A percentile compares a stretch with the other conserved stretches of the same genome.
phyloP scores from a whole-genome alignment of 371 early-diverging fungal species.

The Blastocladiella emersonii region DNA sequence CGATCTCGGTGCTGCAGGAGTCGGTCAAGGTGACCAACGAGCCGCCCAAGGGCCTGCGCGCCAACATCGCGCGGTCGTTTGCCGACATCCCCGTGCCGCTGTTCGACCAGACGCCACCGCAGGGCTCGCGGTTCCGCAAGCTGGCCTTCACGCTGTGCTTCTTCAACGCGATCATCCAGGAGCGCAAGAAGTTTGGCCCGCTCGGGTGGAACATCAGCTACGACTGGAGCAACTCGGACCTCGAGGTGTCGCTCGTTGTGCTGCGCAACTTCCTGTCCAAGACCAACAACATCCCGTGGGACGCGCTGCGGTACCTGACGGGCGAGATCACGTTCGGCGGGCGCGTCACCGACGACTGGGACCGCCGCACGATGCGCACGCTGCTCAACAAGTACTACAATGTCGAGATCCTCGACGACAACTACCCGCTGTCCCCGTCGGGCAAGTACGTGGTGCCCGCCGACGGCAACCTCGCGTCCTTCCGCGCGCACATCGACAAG shows the following conservation, averaged over 20 bases:
- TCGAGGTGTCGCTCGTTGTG: constrained; percentile 31
- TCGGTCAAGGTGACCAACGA: constrained; percentile 39
- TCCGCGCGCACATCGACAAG: constrained; percentile 28
- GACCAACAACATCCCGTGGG: constrained; percentile 32
- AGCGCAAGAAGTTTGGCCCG: constrained; percentile 38
- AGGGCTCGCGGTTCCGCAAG: constrained; percentile 28
- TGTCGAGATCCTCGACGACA: constrained; percentile 28
- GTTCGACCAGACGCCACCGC: constrained; percentile 19
- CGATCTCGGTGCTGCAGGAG: constrained; percentile 35
- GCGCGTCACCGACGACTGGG: constrained; percentile 42
- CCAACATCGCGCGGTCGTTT: constrained; percentile 34
- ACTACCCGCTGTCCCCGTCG: constrained; percentile 25
- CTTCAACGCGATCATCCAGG: constrained; percentile 44
- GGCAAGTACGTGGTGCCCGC: constrained; percentile 19
- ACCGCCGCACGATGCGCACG: constrained; percentile 33
- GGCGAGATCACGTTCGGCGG: constrained; percentile 45
- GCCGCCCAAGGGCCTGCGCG: constrained; percentile 41
- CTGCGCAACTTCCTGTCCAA: constrained; percentile 40
- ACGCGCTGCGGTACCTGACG: constrained; percentile 36
- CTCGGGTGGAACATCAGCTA: constrained; percentile 46
- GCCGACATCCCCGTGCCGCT: constrained; percentile 30
- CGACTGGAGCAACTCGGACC: constrained; percentile 28
- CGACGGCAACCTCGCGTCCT: constrained; percentile 22
- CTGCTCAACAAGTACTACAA: constrained; percentile 34
- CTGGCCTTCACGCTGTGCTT: constrained; percentile 33